Conservation (phyloP, 2,329 filamentous ascomycete species). For the Colletotrichum liriopes region DNA sequence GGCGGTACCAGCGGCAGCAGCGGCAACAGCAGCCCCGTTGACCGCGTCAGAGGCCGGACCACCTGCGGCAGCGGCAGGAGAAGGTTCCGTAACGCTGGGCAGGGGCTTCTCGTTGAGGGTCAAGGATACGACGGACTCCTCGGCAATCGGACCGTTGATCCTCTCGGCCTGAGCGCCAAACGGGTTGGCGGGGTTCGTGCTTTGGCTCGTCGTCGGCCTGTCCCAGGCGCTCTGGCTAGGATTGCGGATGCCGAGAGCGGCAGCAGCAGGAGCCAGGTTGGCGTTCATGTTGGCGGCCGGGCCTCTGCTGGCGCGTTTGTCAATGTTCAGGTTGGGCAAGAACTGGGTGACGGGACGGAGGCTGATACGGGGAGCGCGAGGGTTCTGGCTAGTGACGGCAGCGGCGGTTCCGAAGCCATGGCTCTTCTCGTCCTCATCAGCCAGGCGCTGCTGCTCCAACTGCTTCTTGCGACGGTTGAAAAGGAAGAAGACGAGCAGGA, state of each 20-base stretch:
- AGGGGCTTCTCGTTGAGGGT: constrained; percentile 52
- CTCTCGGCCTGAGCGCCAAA: constrained; percentile 77
- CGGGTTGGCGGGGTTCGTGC: constrained; percentile 75
- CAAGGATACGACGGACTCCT: constrained; percentile 54
- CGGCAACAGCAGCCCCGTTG: constrained; percentile 55
- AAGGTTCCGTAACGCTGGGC: constrained; percentile 15
- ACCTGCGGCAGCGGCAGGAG: constrained; percentile 2
- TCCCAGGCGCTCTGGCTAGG: constrained; percentile 62
- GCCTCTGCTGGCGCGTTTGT: constrained; percentile 67
- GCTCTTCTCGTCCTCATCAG: constrained; percentile 76
- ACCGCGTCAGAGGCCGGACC: constrained; percentile 45
- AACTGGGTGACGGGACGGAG: constrained; percentile 89
- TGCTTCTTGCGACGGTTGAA: constrained; percentile 81
- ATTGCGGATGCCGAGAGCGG: constrained; percentile 48
- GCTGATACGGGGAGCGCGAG: constrained; percentile 83
- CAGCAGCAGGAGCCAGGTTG: constrained; percentile 52
- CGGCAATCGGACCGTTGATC: constrained; percentile 58
- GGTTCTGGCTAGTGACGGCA: constrained; percentile 55
- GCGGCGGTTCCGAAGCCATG: constrained; percentile 56
- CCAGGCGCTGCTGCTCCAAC: constrained; percentile 62
- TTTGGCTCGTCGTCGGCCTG: constrained; percentile 61
- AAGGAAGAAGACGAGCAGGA: constrained; percentile 79
- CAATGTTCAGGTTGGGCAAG: constrained; percentile 74
- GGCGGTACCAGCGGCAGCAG: constrained; percentile 43
- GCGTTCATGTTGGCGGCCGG: constrained; percentile 56